These are phyloP conservation scores for Oryza australiensis DNA, from an alignment of 176 grass and related monocot genomes.

Conservation along the genomic window DNA sequence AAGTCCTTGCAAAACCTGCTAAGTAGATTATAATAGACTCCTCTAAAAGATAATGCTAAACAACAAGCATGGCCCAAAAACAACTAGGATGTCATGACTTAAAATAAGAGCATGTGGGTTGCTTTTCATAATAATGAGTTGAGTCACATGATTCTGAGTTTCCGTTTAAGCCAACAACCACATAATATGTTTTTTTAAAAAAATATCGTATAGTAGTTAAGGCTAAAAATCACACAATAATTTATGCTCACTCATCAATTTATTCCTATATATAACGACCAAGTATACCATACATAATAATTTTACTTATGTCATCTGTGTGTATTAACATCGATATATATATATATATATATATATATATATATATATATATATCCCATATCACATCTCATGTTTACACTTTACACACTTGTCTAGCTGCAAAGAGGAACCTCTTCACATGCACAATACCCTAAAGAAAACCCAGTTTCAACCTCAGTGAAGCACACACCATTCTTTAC, in stretches of 20 bases:
- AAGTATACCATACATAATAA: not conserved
- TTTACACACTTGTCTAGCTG: too few relatives aligned
- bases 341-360: too few relatives aligned
- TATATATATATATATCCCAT: too few relatives aligned
- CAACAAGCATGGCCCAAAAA: not conserved
- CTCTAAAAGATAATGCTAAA: not conserved
- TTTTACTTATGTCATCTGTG: too few relatives aligned
- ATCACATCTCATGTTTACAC: too few relatives aligned
- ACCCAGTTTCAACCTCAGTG: not conserved
- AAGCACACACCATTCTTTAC: not conserved
- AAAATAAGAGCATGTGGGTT: not conserved
- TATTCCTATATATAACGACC: not conserved
- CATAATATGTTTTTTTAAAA: too few relatives aligned
- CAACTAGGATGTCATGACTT: not conserved
- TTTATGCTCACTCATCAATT: not conserved
- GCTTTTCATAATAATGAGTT: conserved; percentile 4
- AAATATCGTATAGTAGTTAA: too few relatives aligned
- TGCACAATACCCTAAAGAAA: not conserved
- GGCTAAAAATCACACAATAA: too few relatives aligned
- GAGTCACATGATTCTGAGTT: not conserved
- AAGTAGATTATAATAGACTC: not conserved
- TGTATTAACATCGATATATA: too few relatives aligned
- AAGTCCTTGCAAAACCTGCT: not conserved
- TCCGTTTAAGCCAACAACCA: too few relatives aligned
- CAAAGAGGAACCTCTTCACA: not conserved